Evolutionary conservation across 495 filamentous ascomycete genomes (phyloP), one percentile per base, ranked within the genome.

Genomic region (Eremomyces bilateralis): DNA sequence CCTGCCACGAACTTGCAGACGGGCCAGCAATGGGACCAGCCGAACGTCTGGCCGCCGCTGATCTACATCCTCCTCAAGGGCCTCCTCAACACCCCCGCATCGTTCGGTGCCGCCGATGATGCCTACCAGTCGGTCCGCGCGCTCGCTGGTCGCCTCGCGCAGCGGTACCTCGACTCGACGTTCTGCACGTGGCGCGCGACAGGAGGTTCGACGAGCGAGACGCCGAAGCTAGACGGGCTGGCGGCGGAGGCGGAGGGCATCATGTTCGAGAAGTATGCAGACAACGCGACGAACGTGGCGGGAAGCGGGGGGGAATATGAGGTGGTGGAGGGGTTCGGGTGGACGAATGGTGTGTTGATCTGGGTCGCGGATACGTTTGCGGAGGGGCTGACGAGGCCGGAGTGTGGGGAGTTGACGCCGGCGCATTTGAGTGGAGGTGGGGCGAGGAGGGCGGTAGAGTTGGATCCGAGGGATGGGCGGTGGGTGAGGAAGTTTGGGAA

Each of bases 151-250:
- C n/a, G 27, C 1, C 41, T 50, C 19, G 42, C 44, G 6, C 47
- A 50, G 33, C 47, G 47, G 24, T 50, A 50, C 32, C 12, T 48
- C 21, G 47, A 50, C 37, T 40, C 38, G 16, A 24, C 44, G 6
- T 50, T 47, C 39, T 50, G 47, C 47, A 50, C 47, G 2, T 50
- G 47, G 47, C 47, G 47, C 19, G 35, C 27, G 11, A 47, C 47
- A 1, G 47, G 47, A 21, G 47, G 47, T 1, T 22, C 41, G 3
- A 47, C 43, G 27, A 27, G 38, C 0, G 36, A 42, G 11, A 21
- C 39, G 1, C 36, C 44, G 13, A 5, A 32, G 29, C 20, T 50
- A 4, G 11, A 30, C 4, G 45, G 45, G 16, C 20, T 30, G 1
- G 12, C 21, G 6, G 32, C 15, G 20, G n/a, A 30, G 11, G 36